Evolutionary conservation across 2,329 filamentous ascomycete species (phyloP), one percentile per base, ranked within the genome.

Genomic region (Diaporthe sp.): DNA sequence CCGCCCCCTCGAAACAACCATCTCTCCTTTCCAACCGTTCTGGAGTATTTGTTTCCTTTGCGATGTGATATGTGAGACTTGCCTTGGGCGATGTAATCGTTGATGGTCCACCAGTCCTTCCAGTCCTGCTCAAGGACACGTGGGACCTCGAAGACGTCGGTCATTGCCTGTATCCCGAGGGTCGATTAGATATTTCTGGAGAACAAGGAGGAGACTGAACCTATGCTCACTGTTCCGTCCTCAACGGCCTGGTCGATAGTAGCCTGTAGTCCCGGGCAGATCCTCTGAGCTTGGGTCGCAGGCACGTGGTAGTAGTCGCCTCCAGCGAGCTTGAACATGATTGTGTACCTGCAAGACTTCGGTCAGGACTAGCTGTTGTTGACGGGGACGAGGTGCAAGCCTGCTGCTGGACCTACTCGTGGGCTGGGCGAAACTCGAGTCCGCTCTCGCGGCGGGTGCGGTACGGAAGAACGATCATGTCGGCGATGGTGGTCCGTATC

Each of bases 91-190:
- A 68, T 53, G 63, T 51, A 37, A 31, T 68, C 44, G 3, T 68
- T 53, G 44, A 68, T 15, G 9, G 31, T 25, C 63, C 63, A 68
- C 28, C 63, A 37, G 31, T 68, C 20, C 31, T 68, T 53, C 44
- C 44, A 68, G 4, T 17, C 28, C 7, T 37, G 22, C 28, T 53
- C 47, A 15, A 68, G 31, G 22, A 12, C 1, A 25, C 0, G 12
- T 2, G 63, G 63, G 3, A 68, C 31, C 7, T 51, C 47, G 47
- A 68, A 53, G 7, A 53, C 44, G 4, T 39, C 2, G 0, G 22
- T 39, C 63, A 17, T 37, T 6, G 31, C 44, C 61, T 53, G 10
- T 15, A 1, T 15, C 3, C 20, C 22, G 4, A 25, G 31, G 4
- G 31, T 51, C 13, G 39, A 13, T 13, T 20, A 25, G 22, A 22